Conservation (phyloP, 257 asterid genomes). For the Nicotiana attenuata region DNA sequence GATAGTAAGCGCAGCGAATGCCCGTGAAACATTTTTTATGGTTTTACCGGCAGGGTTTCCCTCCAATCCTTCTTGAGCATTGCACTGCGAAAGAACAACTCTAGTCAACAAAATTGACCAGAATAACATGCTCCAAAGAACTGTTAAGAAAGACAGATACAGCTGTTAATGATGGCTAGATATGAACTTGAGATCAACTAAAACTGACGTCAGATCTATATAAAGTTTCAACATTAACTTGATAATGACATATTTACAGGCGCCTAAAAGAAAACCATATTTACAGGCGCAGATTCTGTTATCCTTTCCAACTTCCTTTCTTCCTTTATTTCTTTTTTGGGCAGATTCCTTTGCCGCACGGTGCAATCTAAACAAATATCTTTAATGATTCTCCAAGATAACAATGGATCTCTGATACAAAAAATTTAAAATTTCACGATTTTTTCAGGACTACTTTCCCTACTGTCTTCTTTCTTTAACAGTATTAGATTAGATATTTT, state of each 20-base stretch:
- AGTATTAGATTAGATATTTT: neutral
- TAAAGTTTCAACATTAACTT: neutral
- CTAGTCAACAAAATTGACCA: conserved; percentile 4
- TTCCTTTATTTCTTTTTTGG: neutral
- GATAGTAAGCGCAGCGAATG: conserved; percentile 64
- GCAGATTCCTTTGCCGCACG: neutral
- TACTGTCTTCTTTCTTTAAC: neutral
- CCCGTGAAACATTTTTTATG: conserved; percentile 71
- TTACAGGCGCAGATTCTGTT: neutral
- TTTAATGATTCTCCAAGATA: neutral
- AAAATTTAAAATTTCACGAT: neutral
- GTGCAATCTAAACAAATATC: neutral
- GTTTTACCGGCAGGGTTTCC: conserved; percentile 62
- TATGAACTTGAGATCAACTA: conserved; percentile 3
- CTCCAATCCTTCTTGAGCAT: conserved; percentile 91
- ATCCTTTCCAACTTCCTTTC: neutral
- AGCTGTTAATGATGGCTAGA: neutral
- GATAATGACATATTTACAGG: neutral
- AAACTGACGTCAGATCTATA: neutral
- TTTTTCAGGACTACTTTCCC: neutral
- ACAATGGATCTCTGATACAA: neutral
- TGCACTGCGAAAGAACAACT: conserved; percentile 35
- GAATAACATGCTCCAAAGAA: neutral
- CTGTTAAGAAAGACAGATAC: neutral
- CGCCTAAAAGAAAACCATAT: neutral